Evolutionary conservation across 2,329 filamentous ascomycete genomes (phyloP).

Genomic region (Moelleriella libera): DNA sequence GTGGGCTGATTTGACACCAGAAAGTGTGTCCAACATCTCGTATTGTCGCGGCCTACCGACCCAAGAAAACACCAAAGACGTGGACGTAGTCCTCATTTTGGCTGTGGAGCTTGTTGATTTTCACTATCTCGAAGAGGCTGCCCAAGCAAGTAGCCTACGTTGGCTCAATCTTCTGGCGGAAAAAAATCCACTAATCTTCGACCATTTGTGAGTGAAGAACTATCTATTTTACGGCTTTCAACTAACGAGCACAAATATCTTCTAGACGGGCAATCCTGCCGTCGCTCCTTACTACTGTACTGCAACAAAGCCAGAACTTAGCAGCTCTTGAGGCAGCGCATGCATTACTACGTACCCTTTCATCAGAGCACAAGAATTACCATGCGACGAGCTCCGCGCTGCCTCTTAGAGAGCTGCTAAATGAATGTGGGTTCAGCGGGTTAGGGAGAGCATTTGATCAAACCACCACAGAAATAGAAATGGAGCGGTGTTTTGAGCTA

Average conservation of each 20-base stretch:
- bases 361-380: conserved; percentile 36
- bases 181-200: conserved; percentile 39
- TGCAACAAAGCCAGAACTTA: conserved; percentile 49
- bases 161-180: conserved; percentile 46
- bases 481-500: conserved; percentile 35
- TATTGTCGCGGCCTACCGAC: conserved; percentile 12
- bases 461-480: conserved; percentile 31
- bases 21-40: conserved; percentile 14
- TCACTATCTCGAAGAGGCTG: conserved; percentile 45
- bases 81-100: conserved; percentile 47
- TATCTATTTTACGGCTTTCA: not conserved
- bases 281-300: conserved; percentile 43
- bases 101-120: conserved; percentile 55
- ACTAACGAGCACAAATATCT: conserved; percentile 5
- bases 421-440: conserved; percentile 48
- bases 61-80: conserved; percentile 37
- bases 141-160: conserved; percentile 42
- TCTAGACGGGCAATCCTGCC: conserved; percentile 40
- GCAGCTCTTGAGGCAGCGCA: conserved; percentile 47
- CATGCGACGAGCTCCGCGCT: conserved; percentile 31
- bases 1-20: conserved; percentile 39
- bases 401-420: conserved; percentile 36
- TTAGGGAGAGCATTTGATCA: conserved; percentile 45
- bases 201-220: conserved; percentile 36
- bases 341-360: conserved; percentile 42